Percentiles rank a stretch among this genome's conserved stretches.
These are phyloP conservation scores for Salvia miltiorrhiza DNA, from an alignment of 257 asterid genomes.

Conservation along the genomic window DNA sequence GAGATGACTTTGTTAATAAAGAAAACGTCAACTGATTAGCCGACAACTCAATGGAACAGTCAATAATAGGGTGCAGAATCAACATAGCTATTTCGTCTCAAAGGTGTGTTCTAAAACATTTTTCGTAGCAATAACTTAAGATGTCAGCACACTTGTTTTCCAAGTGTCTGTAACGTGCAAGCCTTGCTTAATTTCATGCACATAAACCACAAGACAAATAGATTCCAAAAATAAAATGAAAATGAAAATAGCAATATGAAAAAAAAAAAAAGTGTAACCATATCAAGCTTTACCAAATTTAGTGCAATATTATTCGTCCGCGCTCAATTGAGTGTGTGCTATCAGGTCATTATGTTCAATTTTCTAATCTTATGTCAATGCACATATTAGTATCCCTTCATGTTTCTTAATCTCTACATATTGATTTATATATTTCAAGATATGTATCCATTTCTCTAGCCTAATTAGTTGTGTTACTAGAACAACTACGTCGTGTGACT, in stretches of 20 bases:
- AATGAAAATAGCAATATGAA: not conserved
- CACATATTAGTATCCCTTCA: too few relatives aligned
- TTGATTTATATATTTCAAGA: too few relatives aligned
- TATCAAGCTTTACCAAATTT: not conserved
- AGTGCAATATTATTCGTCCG: not conserved
- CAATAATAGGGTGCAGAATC: not conserved
- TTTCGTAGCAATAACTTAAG: not conserved
- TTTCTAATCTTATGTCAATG: too few relatives aligned
- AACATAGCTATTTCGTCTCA: not conserved
- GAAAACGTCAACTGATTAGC: not conserved
- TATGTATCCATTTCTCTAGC: too few relatives aligned
- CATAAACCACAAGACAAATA: not conserved
- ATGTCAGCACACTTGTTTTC: not conserved
- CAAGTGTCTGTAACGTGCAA: not conserved
- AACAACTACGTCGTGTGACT: too few relatives aligned
- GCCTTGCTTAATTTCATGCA: conserved; percentile 2
- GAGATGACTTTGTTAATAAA: conserved; percentile 7
- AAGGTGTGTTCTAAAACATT: not conserved
- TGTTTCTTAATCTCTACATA: too few relatives aligned
- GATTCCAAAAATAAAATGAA: not conserved
- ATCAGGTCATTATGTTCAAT: too few relatives aligned
- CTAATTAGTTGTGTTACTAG: too few relatives aligned
- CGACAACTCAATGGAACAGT: not conserved
- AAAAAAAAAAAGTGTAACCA: not conserved
- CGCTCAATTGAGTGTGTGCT: not conserved